These are phyloP conservation scores for Tardiomyces digboiensis DNA, from an alignment of 1,139 yeast genomes.

Conservation along the genomic window DNA sequence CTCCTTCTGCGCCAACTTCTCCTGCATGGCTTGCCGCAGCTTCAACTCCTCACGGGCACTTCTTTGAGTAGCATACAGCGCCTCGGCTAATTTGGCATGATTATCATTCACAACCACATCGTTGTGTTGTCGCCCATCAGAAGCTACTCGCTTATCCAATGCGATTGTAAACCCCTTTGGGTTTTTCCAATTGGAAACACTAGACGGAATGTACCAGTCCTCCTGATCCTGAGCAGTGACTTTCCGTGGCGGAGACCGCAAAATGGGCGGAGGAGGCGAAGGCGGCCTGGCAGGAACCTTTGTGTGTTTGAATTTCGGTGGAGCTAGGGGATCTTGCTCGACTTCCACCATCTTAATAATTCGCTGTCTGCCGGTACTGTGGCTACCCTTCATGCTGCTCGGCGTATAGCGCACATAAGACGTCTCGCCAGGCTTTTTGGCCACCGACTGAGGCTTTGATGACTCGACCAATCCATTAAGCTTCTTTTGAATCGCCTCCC, in stretches of 20 bases:
- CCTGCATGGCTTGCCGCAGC: slow-evolving; percentile 46
- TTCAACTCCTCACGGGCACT: slow-evolving; percentile 37
- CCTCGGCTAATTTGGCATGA: slow-evolving; percentile 56
- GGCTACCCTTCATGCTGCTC: slow-evolving; percentile 28
- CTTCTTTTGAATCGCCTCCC: slow-evolving; percentile 37
- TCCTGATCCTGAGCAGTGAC: slow-evolving; percentile 70
- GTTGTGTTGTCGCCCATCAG: slow-evolving; percentile 36
- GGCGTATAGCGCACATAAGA: slow-evolving; percentile 43
- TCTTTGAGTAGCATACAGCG: slow-evolving; percentile 39
- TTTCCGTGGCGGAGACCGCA: slow-evolving; percentile 40
- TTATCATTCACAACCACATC: slow-evolving; percentile 44
- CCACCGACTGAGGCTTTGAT: slow-evolving; percentile 22
- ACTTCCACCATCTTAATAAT: slow-evolving; percentile 47
- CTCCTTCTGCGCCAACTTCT: slow-evolving; percentile 45
- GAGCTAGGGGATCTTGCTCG: slow-evolving; percentile 79
- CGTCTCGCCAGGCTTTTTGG: slow-evolving; percentile 22
- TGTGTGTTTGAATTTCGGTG: slow-evolving; percentile 65
- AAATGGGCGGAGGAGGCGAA: slow-evolving; percentile 53
- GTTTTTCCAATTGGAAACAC: slow-evolving; percentile 94
- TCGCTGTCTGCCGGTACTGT: slow-evolving; percentile 25
- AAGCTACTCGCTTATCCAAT: slow-evolving; percentile 66
- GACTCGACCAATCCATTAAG: slow-evolving; percentile 29
- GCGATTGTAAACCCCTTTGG: slow-evolving; percentile 85
- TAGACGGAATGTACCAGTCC: slow-evolving; percentile 85
- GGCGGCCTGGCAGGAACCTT: slow-evolving; percentile 66